phyloP scores from a whole-genome alignment of 371 early-diverging fungal genomes.

The Mortierella sp. region DNA sequence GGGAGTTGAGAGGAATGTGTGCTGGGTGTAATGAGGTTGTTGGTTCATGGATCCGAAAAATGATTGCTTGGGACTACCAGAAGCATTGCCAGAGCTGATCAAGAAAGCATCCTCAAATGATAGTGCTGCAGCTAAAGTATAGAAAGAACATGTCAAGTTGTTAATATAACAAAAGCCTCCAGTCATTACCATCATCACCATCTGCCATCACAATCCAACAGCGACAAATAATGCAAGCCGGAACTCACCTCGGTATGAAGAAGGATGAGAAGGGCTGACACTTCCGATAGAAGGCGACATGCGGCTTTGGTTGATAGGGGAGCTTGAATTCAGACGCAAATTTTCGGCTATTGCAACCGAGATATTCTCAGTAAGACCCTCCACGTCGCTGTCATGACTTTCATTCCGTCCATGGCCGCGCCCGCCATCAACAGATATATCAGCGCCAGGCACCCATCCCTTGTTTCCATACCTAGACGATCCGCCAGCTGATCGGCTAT shows the following conservation, averaged over 20 bases:
- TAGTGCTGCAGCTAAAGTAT: conserved; percentile 57
- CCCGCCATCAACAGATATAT: conserved; percentile 21
- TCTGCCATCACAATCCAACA: no score
- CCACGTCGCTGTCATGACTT: conserved; percentile 47
- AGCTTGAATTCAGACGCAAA: conserved; percentile 31
- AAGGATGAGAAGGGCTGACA: conserved; percentile 38
- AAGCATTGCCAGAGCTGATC: conserved; percentile 69
- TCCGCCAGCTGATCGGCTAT: conserved; percentile 7
- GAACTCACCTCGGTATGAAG: conserved; percentile 33
- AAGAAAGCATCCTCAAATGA: conserved; percentile 75
- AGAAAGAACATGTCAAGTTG: not conserved
- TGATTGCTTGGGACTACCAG: conserved; percentile 41
- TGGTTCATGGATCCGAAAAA: conserved; percentile 31
- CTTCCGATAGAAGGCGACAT: conserved; percentile 48
- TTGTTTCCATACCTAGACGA: conserved; percentile 10
- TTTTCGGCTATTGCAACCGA: conserved; percentile 40
- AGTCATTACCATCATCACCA: not conserved
- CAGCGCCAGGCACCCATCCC: conserved; percentile 34
- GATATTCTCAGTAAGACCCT: conserved; percentile 43
- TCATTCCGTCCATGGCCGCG: conserved; percentile 42
- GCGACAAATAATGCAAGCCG: no score
- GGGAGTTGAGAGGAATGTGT: conserved; percentile 47
- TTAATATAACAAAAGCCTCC: not conserved
- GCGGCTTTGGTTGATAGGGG: conserved; percentile 44
- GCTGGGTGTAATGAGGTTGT: conserved; percentile 25